These are phyloP conservation scores for Fusarium miscanthi DNA, from an alignment of 2,329 filamentous ascomycete genomes.

Conservation along the genomic window DNA sequence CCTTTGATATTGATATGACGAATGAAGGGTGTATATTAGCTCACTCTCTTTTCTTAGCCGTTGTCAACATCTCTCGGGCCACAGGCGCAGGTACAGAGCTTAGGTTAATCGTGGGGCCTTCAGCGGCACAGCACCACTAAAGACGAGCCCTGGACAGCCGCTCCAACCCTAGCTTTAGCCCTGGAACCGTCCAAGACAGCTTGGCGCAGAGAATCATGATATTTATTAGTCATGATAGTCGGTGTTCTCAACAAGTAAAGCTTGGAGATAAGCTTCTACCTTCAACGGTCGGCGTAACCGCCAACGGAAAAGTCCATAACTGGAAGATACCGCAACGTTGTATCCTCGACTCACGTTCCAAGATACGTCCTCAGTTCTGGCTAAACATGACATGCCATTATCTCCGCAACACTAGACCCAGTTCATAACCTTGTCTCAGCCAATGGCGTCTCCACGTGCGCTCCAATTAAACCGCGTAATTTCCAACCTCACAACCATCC, in stretches of 20 bases:
- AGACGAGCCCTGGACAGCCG: background rate
- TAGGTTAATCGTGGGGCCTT: no score
- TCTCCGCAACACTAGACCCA: background rate
- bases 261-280: background rate
- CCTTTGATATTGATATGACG: fast-evolving
- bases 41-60: fast-evolving
- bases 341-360: background rate
- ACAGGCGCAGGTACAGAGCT: background rate
- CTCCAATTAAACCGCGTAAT: constrained; percentile 29
- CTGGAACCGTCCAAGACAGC: no score
- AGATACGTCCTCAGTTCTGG: background rate
- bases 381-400: background rate
- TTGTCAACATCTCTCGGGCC: background rate
- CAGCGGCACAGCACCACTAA: background rate
- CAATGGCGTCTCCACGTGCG: constrained; percentile 34
- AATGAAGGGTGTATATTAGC: background rate
- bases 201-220: no score
- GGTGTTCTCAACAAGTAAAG: background rate
- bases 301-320: background rate
- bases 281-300: background rate
- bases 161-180: no score
- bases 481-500: constrained; percentile 4
- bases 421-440: constrained; percentile 1
- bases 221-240: background rate
- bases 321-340: background rate